A percentile compares a stretch with the other conserved stretches of the same genome.
phyloP scores from a whole-genome alignment of 1,284 basidiomycete genomes.

The Tilletia walkeri region DNA sequence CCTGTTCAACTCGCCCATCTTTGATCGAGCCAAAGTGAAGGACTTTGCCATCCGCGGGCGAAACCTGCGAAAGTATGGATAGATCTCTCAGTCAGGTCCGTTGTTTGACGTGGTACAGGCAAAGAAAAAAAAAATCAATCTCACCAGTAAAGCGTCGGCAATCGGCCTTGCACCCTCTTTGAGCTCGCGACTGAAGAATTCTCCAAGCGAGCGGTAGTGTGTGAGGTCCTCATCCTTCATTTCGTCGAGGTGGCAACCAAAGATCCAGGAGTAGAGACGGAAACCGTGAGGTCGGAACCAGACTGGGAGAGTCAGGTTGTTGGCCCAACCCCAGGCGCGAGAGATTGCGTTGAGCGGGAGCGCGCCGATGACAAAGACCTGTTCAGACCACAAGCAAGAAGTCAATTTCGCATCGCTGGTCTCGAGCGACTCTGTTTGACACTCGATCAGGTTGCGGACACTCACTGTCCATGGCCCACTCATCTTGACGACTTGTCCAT shows the following conservation, averaged over 20 bases:
- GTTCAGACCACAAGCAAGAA: neutral
- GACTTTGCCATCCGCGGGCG: slow-evolving; percentile 88
- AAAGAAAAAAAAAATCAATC: slow-evolving; percentile 33
- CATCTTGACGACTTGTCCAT: slow-evolving; percentile 63
- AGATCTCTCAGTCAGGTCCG: neutral
- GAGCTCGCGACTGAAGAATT: slow-evolving; percentile 90
- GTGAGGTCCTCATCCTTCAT: slow-evolving; percentile 76
- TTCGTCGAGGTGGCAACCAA: slow-evolving; percentile 92
- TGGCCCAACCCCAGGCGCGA: slow-evolving; percentile 91
- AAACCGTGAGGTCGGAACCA: slow-evolving; percentile 91
- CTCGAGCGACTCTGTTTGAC: neutral
- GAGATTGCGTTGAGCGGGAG: slow-evolving; percentile 90
- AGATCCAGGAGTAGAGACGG: slow-evolving; percentile 77
- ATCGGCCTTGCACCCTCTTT: slow-evolving; percentile 79
- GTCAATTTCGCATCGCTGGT: slow-evolving; percentile 1
- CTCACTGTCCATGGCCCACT: slow-evolving; percentile 92
- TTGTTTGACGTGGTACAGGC: neutral
- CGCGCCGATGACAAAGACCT: slow-evolving; percentile 72
- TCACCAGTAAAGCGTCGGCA: slow-evolving; percentile 71
- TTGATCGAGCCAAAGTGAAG: slow-evolving; percentile 89
- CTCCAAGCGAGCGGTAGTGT: slow-evolving; percentile 78
- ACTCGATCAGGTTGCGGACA: slow-evolving; percentile 24
- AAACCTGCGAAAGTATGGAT: slow-evolving; percentile 63
- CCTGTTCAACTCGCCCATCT: slow-evolving; percentile 80
- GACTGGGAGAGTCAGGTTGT: slow-evolving; percentile 75